These are phyloP conservation scores for Colletotrichum tamarilloi DNA, from an alignment of 2,329 filamentous ascomycete species.

Conservation along the genomic window DNA sequence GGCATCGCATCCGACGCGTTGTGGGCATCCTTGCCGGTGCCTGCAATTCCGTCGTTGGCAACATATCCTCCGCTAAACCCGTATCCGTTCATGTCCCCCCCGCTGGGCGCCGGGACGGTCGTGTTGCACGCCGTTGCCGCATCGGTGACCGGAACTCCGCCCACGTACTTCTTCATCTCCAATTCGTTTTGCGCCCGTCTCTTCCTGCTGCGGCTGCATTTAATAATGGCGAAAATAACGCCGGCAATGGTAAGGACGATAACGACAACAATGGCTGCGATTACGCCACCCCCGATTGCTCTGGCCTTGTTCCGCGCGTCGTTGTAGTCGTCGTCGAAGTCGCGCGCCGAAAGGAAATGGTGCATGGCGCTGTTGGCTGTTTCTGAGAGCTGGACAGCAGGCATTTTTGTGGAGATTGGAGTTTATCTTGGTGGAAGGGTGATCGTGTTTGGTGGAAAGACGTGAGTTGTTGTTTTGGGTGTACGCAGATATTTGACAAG, in stretches of 20 bases:
- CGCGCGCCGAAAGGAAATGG: not conserved
- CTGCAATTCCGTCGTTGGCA: not conserved
- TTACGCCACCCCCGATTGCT: not conserved
- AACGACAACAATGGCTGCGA: not conserved
- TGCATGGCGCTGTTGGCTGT: not conserved
- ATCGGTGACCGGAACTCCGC: not conserved
- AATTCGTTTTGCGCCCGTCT: not conserved
- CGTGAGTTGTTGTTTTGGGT: not conserved
- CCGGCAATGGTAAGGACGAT: not conserved
- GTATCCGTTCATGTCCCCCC: not conserved
- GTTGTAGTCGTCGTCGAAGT: not conserved
- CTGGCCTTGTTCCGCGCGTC: not conserved
- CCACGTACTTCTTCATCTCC: not conserved
- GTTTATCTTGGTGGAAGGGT: not conserved
- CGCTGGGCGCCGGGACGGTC: not conserved
- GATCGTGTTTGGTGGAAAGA: not conserved
- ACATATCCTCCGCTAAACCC: not conserved
- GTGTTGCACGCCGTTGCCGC: not conserved
- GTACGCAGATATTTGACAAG: not conserved
- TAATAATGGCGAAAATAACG: not conserved
- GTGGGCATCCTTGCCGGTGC: not conserved
- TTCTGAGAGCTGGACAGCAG: not conserved
- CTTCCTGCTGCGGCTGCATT: not conserved
- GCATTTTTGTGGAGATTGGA: not conserved
- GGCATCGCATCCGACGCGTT: not conserved